Percentiles rank a stretch among this genome's conserved stretches.
Conservation (phyloP, 2,329 filamentous ascomycete species). For the Seiridium cupressi region DNA sequence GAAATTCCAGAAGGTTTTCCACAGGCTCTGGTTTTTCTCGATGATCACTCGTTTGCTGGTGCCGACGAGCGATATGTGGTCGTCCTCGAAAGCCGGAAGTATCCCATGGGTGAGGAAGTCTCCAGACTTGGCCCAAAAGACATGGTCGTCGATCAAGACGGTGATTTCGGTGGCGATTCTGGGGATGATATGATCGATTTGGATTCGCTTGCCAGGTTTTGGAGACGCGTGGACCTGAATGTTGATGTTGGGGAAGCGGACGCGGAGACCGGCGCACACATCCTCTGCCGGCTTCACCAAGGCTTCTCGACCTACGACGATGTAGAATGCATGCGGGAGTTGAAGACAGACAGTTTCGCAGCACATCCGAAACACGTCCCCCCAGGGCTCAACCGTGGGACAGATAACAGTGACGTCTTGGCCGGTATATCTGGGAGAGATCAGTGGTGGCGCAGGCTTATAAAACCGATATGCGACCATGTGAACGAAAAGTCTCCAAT, state of each 20-base stretch:
- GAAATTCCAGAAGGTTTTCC: conserved; percentile 46
- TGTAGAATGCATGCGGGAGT: conserved; percentile 33
- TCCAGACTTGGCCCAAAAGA: conserved; percentile 40
- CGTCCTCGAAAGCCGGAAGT: conserved; percentile 43
- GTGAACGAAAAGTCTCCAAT: conserved; percentile 43
- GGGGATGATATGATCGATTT: conserved; percentile 40
- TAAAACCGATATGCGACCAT: conserved; percentile 39
- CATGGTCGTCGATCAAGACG: conserved; percentile 51
- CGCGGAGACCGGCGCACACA: conserved; percentile 8
- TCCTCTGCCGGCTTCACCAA: conserved; percentile 18
- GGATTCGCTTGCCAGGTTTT: conserved; percentile 45
- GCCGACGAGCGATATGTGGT: conserved; percentile 50
- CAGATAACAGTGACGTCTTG: conserved; percentile 49
- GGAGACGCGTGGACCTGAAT: conserved; percentile 29
- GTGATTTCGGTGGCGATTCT: conserved; percentile 38
- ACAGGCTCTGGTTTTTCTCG: conserved; percentile 13
- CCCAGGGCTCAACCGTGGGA: conserved; percentile 46
- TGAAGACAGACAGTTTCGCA: conserved; percentile 38
- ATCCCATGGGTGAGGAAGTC: conserved; percentile 36
- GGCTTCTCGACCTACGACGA: conserved; percentile 37
- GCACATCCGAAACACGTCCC: conserved; percentile 38
- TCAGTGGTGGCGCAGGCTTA: conserved; percentile 24
- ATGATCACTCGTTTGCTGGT: conserved; percentile 50
- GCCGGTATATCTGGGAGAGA: conserved; percentile 27
- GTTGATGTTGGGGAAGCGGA: conserved; percentile 19